Evolutionary conservation across 2,329 filamentous ascomycete genomes (phyloP), one percentile per base, ranked within the genome.

Genomic region (Arthrobotrys pseudoclavata): DNA sequence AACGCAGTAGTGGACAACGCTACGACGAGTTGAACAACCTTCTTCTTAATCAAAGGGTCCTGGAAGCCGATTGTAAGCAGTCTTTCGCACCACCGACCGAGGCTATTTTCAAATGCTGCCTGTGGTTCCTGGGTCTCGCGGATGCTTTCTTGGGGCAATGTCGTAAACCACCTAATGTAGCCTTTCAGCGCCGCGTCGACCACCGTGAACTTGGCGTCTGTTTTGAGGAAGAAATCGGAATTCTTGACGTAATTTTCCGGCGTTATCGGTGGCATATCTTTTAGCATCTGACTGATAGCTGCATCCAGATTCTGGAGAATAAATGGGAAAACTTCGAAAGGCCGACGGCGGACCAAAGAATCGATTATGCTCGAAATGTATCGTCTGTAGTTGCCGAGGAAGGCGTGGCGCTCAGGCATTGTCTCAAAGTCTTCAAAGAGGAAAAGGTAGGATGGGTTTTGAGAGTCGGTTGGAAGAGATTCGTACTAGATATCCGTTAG

Each of bases 381-480:
- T 75, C 96, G 89, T 45, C 96, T 88, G 83, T 99, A 99, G 82
- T 99, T 98, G 3, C 95, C 94, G 10, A 98, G 87, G 83, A 99
- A 99, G 0, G 94, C 93, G 84, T 99, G 96, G 24, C 94, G 89
- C 83, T 99, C 96, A 0, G 96, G 96, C 20, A 95, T 86, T 0
- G 95, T 98, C 82, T 99, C 96, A 69, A 97, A 96, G 82, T 99
- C 96, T 82, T 98, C 94, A 81, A 94, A 87, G 0, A 99, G 87
- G 80, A 97, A 96, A 10, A 93, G 86, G 74, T 94, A 88, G 0
- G 92, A 94, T 1, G 92, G 87, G 81, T 97, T 91, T 55, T 92
- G 89, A 0, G 91, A 91, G 79, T 97, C 92, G 79, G 95, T 90
- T 0, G 94, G 92, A 1, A 98, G 85, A 79, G 88, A 90, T 83